Percentiles rank a stretch among this genome's conserved stretches.
Evolutionary conservation across 1,139 yeast species (phyloP).

Genomic region (Pichia sp.): DNA sequence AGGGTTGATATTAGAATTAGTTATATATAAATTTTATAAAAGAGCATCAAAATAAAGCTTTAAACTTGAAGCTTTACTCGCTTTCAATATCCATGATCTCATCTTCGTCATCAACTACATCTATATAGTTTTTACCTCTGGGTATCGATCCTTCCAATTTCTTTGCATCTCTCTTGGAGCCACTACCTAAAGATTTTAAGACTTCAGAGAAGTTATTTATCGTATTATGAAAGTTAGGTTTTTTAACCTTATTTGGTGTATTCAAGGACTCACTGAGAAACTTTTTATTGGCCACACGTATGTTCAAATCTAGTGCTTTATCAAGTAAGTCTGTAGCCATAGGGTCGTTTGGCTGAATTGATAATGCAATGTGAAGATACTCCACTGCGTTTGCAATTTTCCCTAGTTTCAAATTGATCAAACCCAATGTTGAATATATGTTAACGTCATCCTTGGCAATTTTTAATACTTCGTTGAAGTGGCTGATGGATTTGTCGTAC

Average conservation of each 20-base stretch:
- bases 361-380: constrained; percentile 73
- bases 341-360: constrained; percentile 75
- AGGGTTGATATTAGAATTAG: background rate
- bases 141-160: background rate
- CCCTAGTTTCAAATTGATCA: constrained; percentile 70
- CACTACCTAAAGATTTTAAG: constrained; percentile 2
- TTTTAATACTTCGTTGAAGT: constrained; percentile 72
- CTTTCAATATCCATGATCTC: constrained; percentile 59
- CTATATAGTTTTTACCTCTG: constrained; percentile 18
- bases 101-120: constrained; percentile 55
- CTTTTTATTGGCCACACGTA: constrained; percentile 30
- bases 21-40: background rate
- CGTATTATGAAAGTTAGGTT: background rate
- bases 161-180: background rate
- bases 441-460: constrained; percentile 71
- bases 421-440: constrained; percentile 77
- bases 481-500: constrained; percentile 62
- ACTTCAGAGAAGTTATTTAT: constrained; percentile 4
- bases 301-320: constrained; percentile 73
- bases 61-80: constrained; percentile 31
- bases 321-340: constrained; percentile 77
- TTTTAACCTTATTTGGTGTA: constrained; percentile 1
- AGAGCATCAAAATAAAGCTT: background rate
- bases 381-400: constrained; percentile 65
- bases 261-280: constrained; percentile 29